phyloP scores from a whole-genome alignment of 768 basidiomycete species.

The Mycena rebaudengoi region DNA sequence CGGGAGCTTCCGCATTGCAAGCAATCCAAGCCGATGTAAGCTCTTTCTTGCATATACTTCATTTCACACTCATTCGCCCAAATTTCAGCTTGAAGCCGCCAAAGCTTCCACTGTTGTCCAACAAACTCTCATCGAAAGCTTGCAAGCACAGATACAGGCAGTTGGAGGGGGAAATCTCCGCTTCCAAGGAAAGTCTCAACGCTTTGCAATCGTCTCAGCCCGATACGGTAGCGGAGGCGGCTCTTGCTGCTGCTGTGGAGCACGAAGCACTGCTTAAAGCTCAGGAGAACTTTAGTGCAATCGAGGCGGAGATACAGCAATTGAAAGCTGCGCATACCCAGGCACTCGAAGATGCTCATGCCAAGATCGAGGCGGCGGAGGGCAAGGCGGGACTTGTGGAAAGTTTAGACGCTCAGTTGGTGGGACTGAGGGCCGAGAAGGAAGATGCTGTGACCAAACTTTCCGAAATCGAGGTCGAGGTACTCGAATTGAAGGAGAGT shows the following conservation, averaged over 20 bases:
- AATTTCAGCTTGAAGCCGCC: constrained; percentile 60
- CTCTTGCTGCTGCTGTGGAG: constrained; percentile 64
- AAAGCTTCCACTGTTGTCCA: constrained; percentile 52
- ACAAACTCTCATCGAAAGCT: constrained; percentile 52
- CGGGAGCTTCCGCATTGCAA: constrained; percentile 46
- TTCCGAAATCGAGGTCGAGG: constrained; percentile 84
- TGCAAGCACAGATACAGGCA: constrained; percentile 60
- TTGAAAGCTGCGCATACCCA: constrained; percentile 59
- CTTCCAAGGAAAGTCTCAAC: constrained; percentile 63
- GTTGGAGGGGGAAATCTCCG: constrained; percentile 58
- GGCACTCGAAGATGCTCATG: constrained; percentile 56
- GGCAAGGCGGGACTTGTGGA: constrained; percentile 52
- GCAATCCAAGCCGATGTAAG: constrained; percentile 62
- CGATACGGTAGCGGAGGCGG: constrained; percentile 50
- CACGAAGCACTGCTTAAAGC: constrained; percentile 71
- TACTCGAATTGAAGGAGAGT: constrained; percentile 78
- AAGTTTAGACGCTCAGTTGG: constrained; percentile 57
- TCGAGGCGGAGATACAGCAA: constrained; percentile 59
- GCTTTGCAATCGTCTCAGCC: constrained; percentile 56
- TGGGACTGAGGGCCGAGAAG: constrained; percentile 65
- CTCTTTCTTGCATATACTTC: background rate
- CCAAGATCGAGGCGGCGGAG: constrained; percentile 57
- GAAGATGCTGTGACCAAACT: constrained; percentile 76
- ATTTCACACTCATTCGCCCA: background rate
- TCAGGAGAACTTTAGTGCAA: constrained; percentile 65